Evolutionary conservation across 108 stramenopile genomes (phyloP).

Genomic region (Stephanodiscus triporus): DNA sequence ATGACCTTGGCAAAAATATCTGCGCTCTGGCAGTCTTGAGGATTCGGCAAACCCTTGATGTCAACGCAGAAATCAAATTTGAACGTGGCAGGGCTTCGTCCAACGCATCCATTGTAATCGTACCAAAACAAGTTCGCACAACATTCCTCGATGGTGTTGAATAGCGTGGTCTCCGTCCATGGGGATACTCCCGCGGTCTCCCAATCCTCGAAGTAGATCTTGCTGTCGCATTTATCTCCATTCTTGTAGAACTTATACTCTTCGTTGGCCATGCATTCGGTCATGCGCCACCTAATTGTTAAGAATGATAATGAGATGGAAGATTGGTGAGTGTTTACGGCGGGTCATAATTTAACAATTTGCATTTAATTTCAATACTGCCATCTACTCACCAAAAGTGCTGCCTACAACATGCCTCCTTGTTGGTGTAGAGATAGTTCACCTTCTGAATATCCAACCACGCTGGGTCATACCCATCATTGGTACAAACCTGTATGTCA

Average conservation of each 20-base stretch:
- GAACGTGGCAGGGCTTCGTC: conserved; percentile 43
- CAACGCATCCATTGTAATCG: conserved; percentile 39
- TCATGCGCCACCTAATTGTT: conserved; percentile 39
- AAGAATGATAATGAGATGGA: background rate
- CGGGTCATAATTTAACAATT: background rate
- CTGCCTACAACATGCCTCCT: conserved; percentile 42
- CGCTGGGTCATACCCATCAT: conserved; percentile 46
- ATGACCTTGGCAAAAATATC: conserved; percentile 48
- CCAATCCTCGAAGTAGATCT: conserved; percentile 51
- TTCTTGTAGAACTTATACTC: conserved; percentile 49
- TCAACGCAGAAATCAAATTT: conserved; percentile 52
- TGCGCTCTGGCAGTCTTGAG: conserved; percentile 46
- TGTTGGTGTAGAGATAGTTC: conserved; percentile 47
- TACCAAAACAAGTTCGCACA: conserved; percentile 42
- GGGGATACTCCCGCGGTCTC: conserved; percentile 41
- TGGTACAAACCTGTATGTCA: conserved; percentile 45
- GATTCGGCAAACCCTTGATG: conserved; percentile 30
- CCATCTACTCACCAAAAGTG: conserved; percentile 38
- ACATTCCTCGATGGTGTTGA: conserved; percentile 43
- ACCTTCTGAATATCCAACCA: conserved; percentile 43
- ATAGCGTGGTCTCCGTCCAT: conserved; percentile 48
- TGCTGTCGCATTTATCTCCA: conserved; percentile 49
- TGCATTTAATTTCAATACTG: background rate
- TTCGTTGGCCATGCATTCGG: conserved; percentile 53
- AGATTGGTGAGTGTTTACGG: background rate